Base-by-base conservation (phyloP, 257 asterid species). In the Jasminum sambac region DNA sequence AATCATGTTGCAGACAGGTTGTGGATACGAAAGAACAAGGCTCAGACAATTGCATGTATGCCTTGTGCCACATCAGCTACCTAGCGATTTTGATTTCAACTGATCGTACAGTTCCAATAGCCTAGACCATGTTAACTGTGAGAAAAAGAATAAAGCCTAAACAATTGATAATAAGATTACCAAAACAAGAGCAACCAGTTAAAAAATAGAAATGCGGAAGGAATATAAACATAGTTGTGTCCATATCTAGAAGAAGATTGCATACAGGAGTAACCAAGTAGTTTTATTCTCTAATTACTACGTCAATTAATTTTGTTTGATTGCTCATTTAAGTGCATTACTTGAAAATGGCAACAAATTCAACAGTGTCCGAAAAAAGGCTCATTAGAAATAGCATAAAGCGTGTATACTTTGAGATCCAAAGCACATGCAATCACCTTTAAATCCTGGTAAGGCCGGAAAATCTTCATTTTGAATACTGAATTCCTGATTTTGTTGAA, bases 401-500 rank as follows among this genome's bases (percentile, higher is more conserved):
- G 11, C 38, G 42, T 14, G 57, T 11, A 30, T 26, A 46, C 34
- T 24, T 63, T 39, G 62, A 24, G 66, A 42, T 40, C 7, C 68
- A 63, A 60, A 67, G n/a, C 23, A 43, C 40, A 70, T 70, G 64
- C 23, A 66, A 68, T 77, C 75, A 91, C 99, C 99, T 88, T 89
- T 95, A 74, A 84, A 88, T 76, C 99, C 99, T 68, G 96, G 97
- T 68, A 95, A 86, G 72, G 98, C 99, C 39, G 99, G 99, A 71
- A 95, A 95, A 80, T 95, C 99, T 87, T 95, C 99, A 78, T 90
- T 91, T 78, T 95, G 98, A 74, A 95, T 95, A 81, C 98, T 95
- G 81, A 95, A 95, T 81, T 95, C 99, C 77, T 95, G 99, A 84
- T 91, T 95, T 84, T 90, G 99, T 78, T 95, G 99, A 77, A 82